Base-by-base conservation (phyloP, 192 early-diverging fungal genomes). In the Podochytrium sp. region DNA sequence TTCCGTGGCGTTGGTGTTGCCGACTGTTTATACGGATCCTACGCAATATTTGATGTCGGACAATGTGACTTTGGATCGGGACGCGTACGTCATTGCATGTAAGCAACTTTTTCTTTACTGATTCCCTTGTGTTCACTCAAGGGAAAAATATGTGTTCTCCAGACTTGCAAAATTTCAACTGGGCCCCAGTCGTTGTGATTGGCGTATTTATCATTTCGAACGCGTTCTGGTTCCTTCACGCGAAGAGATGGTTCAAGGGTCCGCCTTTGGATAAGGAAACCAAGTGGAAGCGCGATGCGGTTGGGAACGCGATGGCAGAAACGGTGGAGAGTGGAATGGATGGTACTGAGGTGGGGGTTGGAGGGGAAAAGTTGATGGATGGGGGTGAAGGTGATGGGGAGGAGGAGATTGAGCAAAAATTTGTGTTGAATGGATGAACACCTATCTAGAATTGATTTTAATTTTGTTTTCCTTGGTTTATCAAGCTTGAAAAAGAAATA, bases 161-260 rank as follows among this genome's bases (percentile, higher is more conserved):
- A 64, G 58, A 64, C 35, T 32, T 74, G 29, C 6, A n/a, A 27
- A 65, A 52, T 10, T 74, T 74, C 62, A 74, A 74, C 72, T 74
- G 72, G 72, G 60, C 72, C 12, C 72, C 60, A 12, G 72, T 62
- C n/a, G 59, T 74, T 10, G 72, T 74, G 61, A 10, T 23, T 35
- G 47, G 32, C 20, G 72, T 74, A 16, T 53, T 37, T 52, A 12
- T 62, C 16, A 23, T 74, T 25, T 47, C 60, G 30, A 47, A 62
- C 27, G 49, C 35, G 25, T 74, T 74, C 61, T 74, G 72, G 72
- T 12, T 74, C 47, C 23, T 53, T 0, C 5, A 20, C 29, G 72
- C 62, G 41, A 10, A 34, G 6, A 49, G 65, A 25, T 74, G 72
- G 72, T 74, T 74, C 40, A 74, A 64, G 27, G 72, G 66, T 4